Base-by-base conservation (phyloP, 164 flowering plant genomes). In the Liriodendron chinense region DNA sequence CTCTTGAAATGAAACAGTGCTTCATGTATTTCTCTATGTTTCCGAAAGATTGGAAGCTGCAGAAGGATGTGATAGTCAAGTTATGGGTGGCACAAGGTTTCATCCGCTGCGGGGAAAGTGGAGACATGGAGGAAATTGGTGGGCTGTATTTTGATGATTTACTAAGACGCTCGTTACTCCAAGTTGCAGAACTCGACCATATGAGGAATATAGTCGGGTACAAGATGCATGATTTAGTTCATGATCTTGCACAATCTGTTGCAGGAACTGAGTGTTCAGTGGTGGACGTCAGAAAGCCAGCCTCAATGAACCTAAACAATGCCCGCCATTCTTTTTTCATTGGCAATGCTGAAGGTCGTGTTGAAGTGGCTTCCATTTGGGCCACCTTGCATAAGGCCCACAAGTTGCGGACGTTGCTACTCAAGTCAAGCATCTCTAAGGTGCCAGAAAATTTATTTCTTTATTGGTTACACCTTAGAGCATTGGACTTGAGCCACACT, bases 31-130 rank as follows among this genome's bases (percentile, higher is more conserved):
- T 79, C 71, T 76, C 77, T 6, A 24, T 80, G 16, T 80, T 73
- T 65, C 82, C 79, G 1, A 77, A 76, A 56, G 72, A 70, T n/a
- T 48, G 26, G 13, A 14, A 20, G 0, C 57, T 76, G 23, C 14
- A 34, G 1, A 80, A 73, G 65, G 68, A 73, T 12, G 18, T 18
- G 14, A 20, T 80, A 21, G 69, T 80, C 16, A 65, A 68, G 47
- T 22, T 73, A 12, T 80, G 82, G 82, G 74, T 73, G 74, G 73
- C 69, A 25, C 65, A 76, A 70, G 78, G 78, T 7, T 71, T 70
- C 43, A 61, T 76, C 25, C 49, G 13, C 4, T 34, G 64, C 18
- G 47, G 70, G 23, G 74, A 62, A 25, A 63, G 9, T 5, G 71
- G 49, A 23, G 22, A 13, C 10, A 25, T 76, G 50, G 78, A 70